Base-by-base conservation (phyloP, 768 basidiomycete genomes). In the Dendrothele bispora region DNA sequence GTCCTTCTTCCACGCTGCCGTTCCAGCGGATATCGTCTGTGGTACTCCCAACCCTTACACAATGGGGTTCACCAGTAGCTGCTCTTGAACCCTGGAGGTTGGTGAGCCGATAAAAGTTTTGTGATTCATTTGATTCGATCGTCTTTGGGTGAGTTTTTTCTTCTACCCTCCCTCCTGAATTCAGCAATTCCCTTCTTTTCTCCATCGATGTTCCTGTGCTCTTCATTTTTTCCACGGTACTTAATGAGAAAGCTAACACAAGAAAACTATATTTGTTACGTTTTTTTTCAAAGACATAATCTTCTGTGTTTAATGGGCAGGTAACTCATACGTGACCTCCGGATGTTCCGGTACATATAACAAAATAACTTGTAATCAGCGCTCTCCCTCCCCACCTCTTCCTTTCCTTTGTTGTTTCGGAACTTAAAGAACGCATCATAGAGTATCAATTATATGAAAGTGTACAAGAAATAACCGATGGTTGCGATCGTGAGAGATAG, bases 381-480 rank as follows among this genome's bases (percentile, higher is more conserved):
- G n/a, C n/a, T n/a, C n/a, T n/a, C n/a, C 38, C n/a, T n/a, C n/a
- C n/a, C n/a, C n/a, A n/a, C n/a, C n/a, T n/a, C n/a, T n/a, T n/a
- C n/a, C 32, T 10, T 55, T 29, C 52, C n/a, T 42, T 35, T 50
- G 18, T 52, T n/a, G n/a, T n/a, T n/a, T n/a, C n/a, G n/a, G n/a
- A n/a, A n/a, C n/a, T n/a, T n/a, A n/a, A n/a, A 90, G 88, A 89
- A 89, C 61, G 87, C 88, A 0, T 77, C 83, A 0, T 91, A 88
- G 88, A 80, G 75, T 52, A 90, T 91, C 57, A 91, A 90, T 59
- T 80, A 72, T 5, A 70, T 91, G 35, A 87, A 88, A 60, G 84
- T 91, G 20, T 91, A 88, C 64, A 73, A 72, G 50, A 81, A 83
- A 58, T 77, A 80, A 57, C 60, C n/a, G n/a, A n/a, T n/a, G n/a